A percentile compares a stretch with the other conserved stretches of the same genome.
Conservation (phyloP, 495 filamentous ascomycete species). For the Cercophora sp. region DNA sequence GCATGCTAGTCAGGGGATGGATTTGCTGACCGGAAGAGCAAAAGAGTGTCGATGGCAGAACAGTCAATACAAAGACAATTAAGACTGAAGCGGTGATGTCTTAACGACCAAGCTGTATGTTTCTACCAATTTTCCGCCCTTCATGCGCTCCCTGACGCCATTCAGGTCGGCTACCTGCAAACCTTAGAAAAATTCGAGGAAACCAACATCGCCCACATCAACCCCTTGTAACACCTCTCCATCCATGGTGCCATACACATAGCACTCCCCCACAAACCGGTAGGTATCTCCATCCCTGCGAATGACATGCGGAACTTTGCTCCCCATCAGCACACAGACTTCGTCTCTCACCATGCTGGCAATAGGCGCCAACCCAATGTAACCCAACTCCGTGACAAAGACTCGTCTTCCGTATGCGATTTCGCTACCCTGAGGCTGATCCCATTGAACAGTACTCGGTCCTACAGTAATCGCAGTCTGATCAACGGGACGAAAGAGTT, state of each 20-base stretch:
- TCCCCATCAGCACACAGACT: constrained; percentile 1
- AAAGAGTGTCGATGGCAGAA: no score
- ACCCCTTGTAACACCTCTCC: background rate
- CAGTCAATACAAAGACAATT: no score
- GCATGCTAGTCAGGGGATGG: no score
- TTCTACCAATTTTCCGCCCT: no score
- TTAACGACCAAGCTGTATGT: no score
- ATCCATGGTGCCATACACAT: background rate
- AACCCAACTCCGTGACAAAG: background rate
- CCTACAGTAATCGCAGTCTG: background rate
- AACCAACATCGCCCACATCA: background rate
- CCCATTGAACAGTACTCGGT: background rate
- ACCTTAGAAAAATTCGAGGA: background rate
- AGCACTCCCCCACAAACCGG: constrained; percentile 2
- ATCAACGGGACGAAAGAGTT: background rate
- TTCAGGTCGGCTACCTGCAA: background rate
- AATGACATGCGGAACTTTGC: constrained; percentile 1
- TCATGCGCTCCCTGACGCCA: background rate
- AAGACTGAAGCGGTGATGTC: no score
- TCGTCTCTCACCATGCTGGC: constrained; percentile 1
- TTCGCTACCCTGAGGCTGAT: background rate
- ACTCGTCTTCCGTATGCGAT: background rate
- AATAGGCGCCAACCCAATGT: background rate
- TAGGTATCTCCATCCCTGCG: background rate
- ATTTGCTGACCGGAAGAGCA: no score